Percentiles rank a stretch among this genome's conserved stretches.
phyloP scores from a whole-genome alignment of 140 eudicot species.

The Oenanthe javanica region DNA sequence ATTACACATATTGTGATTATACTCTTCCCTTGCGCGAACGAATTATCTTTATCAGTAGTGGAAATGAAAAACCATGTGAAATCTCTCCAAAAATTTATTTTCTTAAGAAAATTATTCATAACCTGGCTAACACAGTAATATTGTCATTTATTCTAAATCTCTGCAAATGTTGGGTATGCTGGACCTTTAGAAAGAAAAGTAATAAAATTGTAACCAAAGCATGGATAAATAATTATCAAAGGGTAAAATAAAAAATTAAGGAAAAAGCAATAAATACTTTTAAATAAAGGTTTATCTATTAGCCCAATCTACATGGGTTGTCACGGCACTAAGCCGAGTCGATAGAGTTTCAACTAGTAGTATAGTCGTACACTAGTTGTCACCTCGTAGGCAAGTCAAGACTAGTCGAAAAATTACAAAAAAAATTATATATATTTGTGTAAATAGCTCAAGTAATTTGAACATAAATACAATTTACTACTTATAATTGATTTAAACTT shows the following conservation, averaged over 20 bases:
- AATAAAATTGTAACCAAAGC: not conserved
- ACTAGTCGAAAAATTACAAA: no score
- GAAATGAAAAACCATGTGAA: not conserved
- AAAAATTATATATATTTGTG: no score
- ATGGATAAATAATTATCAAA: not conserved
- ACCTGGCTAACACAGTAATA: not conserved
- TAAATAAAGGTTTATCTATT: not conserved
- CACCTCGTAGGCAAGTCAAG: no score
- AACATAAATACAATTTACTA: no score
- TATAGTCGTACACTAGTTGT: no score
- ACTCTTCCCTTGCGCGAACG: not conserved
- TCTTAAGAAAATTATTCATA: not conserved
- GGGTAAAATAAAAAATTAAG: not conserved
- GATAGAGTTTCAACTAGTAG: no score
- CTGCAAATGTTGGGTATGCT: not conserved
- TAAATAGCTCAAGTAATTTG: no score
- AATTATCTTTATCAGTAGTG: not conserved
- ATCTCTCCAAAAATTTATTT: not conserved
- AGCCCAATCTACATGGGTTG: not conserved
- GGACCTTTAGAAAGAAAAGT: not conserved
- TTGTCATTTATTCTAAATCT: not conserved
- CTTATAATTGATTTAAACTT: no score
- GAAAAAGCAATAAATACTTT: not conserved
- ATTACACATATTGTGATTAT: not conserved
- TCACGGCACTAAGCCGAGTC: no score